These are phyloP conservation scores for Durusdinium trenchii DNA, from an alignment of 73 alveolate species.

Conservation along the genomic window DNA sequence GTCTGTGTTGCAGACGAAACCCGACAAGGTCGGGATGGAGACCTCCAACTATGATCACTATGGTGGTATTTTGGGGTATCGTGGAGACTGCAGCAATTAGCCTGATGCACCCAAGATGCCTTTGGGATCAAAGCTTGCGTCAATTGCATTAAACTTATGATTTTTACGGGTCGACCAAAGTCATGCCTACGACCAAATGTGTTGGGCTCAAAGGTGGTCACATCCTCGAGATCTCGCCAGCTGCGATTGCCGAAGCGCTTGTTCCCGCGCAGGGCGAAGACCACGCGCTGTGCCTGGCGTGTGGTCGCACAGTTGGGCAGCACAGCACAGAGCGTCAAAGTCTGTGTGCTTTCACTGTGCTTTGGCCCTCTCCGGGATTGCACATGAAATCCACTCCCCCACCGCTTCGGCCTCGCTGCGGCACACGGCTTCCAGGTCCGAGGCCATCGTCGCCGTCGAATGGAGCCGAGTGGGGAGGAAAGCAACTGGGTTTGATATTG, in stretches of 20 bases:
- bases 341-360: no score
- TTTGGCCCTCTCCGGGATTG: not conserved
- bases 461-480: no score
- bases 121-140: no score
- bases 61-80: not conserved
- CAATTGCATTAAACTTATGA: not conserved
- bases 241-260: constrained; percentile 82
- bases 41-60: not conserved
- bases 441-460: constrained; percentile 36
- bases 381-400: not conserved
- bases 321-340: not conserved
- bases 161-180: not conserved
- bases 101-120: not conserved
- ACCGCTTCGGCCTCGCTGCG: constrained; percentile 27
- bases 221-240: constrained; percentile 69
- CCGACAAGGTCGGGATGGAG: no score
- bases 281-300: constrained; percentile 66
- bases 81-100: not conserved
- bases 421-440: constrained; percentile 54
- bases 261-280: constrained; percentile 80
- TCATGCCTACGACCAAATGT: not conserved
- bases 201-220: not conserved
- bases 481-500: no score
- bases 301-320: not conserved
- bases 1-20: no score